A percentile compares a stretch with the other conserved stretches of the same genome.
These are phyloP conservation scores for Tolypocladium paradoxum DNA, from an alignment of 2,329 filamentous ascomycete genomes.

Conservation along the genomic window DNA sequence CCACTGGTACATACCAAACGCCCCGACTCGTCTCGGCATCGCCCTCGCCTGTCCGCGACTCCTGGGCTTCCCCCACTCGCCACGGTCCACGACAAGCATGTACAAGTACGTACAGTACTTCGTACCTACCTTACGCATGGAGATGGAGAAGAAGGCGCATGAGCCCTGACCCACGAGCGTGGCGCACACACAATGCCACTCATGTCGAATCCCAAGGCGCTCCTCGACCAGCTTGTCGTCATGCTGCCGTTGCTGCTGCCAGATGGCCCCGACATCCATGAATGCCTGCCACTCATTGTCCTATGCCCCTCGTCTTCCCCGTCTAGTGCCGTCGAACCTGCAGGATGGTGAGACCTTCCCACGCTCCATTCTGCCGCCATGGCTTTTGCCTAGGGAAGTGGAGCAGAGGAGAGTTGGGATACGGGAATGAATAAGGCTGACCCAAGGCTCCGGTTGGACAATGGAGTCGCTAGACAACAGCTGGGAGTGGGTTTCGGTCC, in stretches of 20 bases:
- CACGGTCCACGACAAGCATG: not conserved
- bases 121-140: not conserved
- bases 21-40: not conserved
- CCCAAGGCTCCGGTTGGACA: constrained; percentile 4
- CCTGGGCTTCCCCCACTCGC: not conserved
- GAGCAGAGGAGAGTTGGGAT: not conserved
- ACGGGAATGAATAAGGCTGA: not conserved
- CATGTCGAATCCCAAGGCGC: not conserved
- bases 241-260: not conserved
- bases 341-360: not conserved
- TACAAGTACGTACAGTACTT: not conserved
- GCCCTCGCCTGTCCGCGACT: not conserved
- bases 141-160: not conserved
- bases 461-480: constrained; percentile 3
- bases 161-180: not conserved
- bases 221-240: not conserved
- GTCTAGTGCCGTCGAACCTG: not conserved
- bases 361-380: not conserved
- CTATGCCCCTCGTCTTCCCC: not conserved
- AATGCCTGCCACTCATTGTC: not conserved
- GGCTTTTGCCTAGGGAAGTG: not conserved
- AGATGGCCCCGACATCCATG: not conserved
- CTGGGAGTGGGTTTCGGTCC: constrained; percentile 4
- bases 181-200: not conserved
- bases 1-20: not conserved